phyloP scores from a whole-genome alignment of 257 asterid species.

The Solanum neorickii region DNA sequence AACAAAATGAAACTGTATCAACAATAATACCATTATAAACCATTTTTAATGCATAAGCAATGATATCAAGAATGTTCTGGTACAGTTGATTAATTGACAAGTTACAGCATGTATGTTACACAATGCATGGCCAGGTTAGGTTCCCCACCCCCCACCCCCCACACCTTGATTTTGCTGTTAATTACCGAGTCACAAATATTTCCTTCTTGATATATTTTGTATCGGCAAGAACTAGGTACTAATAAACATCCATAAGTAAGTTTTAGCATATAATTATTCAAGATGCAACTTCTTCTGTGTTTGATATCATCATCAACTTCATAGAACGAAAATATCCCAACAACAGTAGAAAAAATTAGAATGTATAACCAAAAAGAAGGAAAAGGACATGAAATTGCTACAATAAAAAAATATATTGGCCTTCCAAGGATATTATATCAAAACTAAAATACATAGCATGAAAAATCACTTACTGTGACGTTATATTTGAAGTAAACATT shows the following conservation, averaged over 20 bases:
- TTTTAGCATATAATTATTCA: neutral
- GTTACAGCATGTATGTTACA: neutral
- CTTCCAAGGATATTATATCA: neutral
- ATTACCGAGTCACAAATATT: neutral
- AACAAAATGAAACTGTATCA: neutral
- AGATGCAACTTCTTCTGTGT: neutral
- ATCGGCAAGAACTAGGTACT: neutral
- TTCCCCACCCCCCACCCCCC: too few species aligned
- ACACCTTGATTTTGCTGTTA: neutral
- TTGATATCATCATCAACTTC: neutral
- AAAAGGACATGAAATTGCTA: neutral
- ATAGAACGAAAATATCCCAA: neutral
- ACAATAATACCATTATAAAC: neutral
- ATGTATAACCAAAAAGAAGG: neutral
- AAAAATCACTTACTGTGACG: conserved; percentile 47
- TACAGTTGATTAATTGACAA: neutral
- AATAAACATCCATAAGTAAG: neutral
- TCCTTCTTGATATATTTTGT: neutral
- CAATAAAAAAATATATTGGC: neutral
- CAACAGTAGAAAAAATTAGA: neutral
- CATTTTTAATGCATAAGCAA: neutral
- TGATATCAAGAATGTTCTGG: neutral
- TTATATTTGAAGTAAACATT: conserved; percentile 75
- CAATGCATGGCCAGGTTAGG: neutral
- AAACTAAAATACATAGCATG: neutral